Evolutionary conservation across 176 grass and related monocot genomes (phyloP).

Genomic region (Pontederia crassipes): DNA sequence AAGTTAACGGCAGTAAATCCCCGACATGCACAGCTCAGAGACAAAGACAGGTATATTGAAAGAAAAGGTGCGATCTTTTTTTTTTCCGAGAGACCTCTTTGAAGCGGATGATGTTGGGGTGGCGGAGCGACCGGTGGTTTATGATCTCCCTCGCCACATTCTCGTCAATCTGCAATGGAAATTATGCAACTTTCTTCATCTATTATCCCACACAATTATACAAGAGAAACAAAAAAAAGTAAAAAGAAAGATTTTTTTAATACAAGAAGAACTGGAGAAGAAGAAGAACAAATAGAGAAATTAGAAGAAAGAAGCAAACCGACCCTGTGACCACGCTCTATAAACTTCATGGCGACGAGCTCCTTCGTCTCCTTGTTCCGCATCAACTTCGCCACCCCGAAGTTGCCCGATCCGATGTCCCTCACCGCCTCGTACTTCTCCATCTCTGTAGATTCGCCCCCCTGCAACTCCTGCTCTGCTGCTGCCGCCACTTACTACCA

Average conservation of each 20-base stretch:
- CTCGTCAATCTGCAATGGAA: neutral
- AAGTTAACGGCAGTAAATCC: neutral
- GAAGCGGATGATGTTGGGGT: slow-evolving; percentile 18
- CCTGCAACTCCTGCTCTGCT: neutral
- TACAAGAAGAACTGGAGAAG: neutral
- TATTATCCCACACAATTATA: no score
- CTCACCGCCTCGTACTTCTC: slow-evolving; percentile 18
- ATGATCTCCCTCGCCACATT: slow-evolving; percentile 20
- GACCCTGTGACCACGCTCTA: slow-evolving; percentile 4
- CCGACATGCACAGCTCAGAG: no score
- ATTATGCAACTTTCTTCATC: no score
- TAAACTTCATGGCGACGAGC: slow-evolving; percentile 16
- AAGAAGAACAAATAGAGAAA: neutral
- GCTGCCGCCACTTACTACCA: no score
- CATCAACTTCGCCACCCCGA: slow-evolving; percentile 17
- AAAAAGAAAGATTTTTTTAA: neutral
- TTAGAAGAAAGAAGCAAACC: neutral
- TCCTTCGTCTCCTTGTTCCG: slow-evolving; percentile 14
- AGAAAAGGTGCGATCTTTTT: neutral
- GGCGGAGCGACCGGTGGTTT: slow-evolving; percentile 13
- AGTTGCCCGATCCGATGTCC: slow-evolving; percentile 15
- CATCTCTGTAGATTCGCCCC: neutral
- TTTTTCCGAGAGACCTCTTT: slow-evolving; percentile 1
- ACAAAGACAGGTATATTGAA: neutral
- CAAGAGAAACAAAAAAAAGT: neutral